These are phyloP conservation scores for Marasmius oreades DNA, from an alignment of 1,284 basidiomycete species.

Conservation along the genomic window DNA sequence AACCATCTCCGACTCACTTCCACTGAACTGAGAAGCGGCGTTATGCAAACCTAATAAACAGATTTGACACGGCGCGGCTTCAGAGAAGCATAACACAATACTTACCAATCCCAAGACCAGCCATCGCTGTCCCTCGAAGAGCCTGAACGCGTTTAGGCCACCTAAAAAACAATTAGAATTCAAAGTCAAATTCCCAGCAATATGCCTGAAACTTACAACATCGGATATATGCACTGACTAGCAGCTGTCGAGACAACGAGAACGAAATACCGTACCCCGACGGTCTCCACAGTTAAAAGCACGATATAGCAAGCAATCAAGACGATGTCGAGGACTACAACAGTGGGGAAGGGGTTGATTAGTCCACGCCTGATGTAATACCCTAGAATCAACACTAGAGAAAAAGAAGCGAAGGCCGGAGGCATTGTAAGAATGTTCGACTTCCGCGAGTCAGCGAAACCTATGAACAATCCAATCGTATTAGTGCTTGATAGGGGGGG, in stretches of 20 bases:
- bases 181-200: slow-evolving; percentile 14
- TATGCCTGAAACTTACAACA: slow-evolving; percentile 12
- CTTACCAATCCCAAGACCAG: background rate
- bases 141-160: slow-evolving; percentile 1
- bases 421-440: slow-evolving; percentile 15
- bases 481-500: background rate
- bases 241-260: slow-evolving; percentile 14
- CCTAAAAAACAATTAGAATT: slow-evolving; percentile 5
- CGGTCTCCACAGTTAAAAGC: background rate
- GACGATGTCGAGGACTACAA: slow-evolving; percentile 12
- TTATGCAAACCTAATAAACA: background rate
- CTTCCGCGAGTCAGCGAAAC: slow-evolving; percentile 13
- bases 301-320: slow-evolving; percentile 11
- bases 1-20: background rate
- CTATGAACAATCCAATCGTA: background rate
- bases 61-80: background rate
- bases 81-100: background rate
- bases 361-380: slow-evolving; percentile 3
- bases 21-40: background rate
- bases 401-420: slow-evolving; percentile 8
- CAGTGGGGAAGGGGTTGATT: slow-evolving; percentile 11
- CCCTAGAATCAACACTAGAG: slow-evolving; percentile 10
- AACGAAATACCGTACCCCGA: slow-evolving; percentile 14
- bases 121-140: background rate
- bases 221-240: slow-evolving; percentile 13